phyloP scores from a whole-genome alignment of 805 yeast genomes.

The Phaffomyces opuntiae region DNA sequence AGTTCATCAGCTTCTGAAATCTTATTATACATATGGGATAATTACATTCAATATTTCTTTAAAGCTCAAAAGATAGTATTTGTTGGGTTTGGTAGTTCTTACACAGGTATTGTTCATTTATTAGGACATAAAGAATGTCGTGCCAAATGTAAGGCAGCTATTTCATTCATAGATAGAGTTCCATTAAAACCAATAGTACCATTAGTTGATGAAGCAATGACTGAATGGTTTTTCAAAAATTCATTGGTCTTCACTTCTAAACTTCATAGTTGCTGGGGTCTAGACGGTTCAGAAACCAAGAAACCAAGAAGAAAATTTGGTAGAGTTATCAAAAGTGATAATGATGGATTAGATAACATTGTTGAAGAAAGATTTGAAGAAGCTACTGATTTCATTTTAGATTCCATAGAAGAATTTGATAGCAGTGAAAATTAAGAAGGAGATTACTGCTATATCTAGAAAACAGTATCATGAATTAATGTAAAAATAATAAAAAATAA shows the following conservation, averaged over 20 bases:
- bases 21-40: constrained; percentile 81
- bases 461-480: not conserved
- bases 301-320: constrained; percentile 90
- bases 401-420: constrained; percentile 65
- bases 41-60: constrained; percentile 66
- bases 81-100: constrained; percentile 86
- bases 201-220: constrained; percentile 78
- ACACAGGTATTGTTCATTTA: constrained; percentile 78
- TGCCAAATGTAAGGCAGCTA: constrained; percentile 62
- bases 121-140: constrained; percentile 73
- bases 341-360: constrained; percentile 69
- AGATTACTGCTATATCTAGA: not conserved
- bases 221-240: constrained; percentile 87
- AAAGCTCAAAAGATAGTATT: constrained; percentile 64
- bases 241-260: constrained; percentile 75
- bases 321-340: constrained; percentile 67
- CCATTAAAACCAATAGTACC: constrained; percentile 77
- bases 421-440: constrained; percentile 25
- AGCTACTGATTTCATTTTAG: constrained; percentile 75
- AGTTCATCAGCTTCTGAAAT: constrained; percentile 61
- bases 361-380: constrained; percentile 80
- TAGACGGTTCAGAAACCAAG: constrained; percentile 40
- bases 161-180: constrained; percentile 61
- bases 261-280: constrained; percentile 78
- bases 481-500: not conserved